phyloP scores from a whole-genome alignment of 1,139 yeast species.

The Saccharomyces hybrid region DNA sequence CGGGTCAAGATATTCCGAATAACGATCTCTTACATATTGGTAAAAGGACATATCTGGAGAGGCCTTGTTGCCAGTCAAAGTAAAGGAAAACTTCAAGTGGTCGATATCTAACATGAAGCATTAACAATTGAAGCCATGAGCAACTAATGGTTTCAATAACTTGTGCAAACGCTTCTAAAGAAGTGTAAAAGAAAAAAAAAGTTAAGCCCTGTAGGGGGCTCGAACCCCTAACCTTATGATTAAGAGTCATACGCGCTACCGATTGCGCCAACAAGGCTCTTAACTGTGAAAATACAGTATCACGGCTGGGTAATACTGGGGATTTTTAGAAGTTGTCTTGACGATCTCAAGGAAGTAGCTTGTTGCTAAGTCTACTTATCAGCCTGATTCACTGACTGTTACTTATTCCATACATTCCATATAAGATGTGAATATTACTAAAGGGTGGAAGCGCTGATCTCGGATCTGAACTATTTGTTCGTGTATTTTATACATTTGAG shows the following conservation, averaged over 20 bases:
- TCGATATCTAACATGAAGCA: background rate
- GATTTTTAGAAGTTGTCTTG: too few relatives aligned
- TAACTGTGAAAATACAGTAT: background rate
- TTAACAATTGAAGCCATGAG: background rate
- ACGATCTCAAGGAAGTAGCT: too few relatives aligned
- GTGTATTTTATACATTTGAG: too few relatives aligned
- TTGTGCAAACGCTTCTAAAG: background rate
- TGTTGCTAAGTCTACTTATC: too few relatives aligned
- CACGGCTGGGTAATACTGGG: too few relatives aligned
- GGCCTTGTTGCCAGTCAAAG: background rate
- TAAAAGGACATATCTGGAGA: background rate
- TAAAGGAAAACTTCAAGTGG: background rate
- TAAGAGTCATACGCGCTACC: conserved; percentile 43
- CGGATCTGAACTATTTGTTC: too few relatives aligned
- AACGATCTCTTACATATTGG: background rate
- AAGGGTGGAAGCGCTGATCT: too few relatives aligned
- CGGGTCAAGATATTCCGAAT: background rate
- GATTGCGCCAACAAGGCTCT: conserved; percentile 41
- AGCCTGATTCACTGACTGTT: too few relatives aligned
- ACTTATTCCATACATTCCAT: too few relatives aligned
- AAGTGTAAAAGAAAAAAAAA: conserved; percentile 6
- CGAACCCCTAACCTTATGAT: conserved; percentile 41
- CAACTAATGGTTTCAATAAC: background rate
- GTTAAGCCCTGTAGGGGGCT: conserved; percentile 39
- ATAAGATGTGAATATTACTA: too few relatives aligned